These are phyloP conservation scores for Ophiostoma himal-ulmi DNA, from an alignment of 2,329 filamentous ascomycete species.

Conservation along the genomic window DNA sequence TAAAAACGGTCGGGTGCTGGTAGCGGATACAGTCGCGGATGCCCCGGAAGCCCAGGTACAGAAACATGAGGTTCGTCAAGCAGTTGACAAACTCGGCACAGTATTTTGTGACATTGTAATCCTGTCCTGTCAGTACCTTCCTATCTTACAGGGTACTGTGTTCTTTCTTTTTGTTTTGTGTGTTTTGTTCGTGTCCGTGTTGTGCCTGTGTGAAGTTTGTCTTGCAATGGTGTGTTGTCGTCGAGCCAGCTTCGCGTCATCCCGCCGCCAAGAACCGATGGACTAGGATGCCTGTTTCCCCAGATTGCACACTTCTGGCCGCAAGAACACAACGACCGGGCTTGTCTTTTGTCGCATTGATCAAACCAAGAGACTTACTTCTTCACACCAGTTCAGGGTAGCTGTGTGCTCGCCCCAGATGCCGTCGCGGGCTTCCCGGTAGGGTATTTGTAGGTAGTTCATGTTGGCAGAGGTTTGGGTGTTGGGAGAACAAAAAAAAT, in stretches of 20 bases:
- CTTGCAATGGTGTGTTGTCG: not conserved
- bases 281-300: not conserved
- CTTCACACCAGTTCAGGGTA: slow-evolving; percentile 39
- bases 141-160: not conserved
- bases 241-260: not conserved
- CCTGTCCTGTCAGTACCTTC: slow-evolving; percentile 21
- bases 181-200: not conserved
- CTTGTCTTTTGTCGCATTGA: not conserved
- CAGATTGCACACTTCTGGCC: not conserved
- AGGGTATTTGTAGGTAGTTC: slow-evolving; percentile 30
- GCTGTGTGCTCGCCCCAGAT: slow-evolving; percentile 37
- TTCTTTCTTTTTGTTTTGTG: not conserved
- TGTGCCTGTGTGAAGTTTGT: not conserved
- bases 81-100: slow-evolving; percentile 48
- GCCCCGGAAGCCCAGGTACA: slow-evolving; percentile 70
- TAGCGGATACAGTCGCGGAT: slow-evolving; percentile 66
- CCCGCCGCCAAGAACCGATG: not conserved
- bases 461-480: not conserved
- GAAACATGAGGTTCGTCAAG: slow-evolving; percentile 74
- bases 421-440: slow-evolving; percentile 35
- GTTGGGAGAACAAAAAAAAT: not conserved
- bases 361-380: slow-evolving; percentile 28
- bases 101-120: slow-evolving; percentile 37
- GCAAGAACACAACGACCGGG: not conserved
- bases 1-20: slow-evolving; percentile 69